Conservation (phyloP, 352 stramenopile species). For the Phytopythium chamaehyphon region DNA sequence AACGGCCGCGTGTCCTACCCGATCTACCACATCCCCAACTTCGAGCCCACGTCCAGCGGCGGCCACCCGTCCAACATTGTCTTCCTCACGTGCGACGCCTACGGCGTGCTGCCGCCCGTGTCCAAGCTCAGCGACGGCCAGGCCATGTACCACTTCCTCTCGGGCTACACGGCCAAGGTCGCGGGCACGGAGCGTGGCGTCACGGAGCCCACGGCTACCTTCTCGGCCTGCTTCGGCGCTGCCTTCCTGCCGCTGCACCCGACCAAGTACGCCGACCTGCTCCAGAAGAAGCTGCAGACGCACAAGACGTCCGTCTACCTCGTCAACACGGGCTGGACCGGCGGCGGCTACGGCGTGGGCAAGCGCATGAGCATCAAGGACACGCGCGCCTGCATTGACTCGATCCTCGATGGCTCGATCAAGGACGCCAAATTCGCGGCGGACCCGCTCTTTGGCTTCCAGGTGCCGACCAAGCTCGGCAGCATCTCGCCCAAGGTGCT, state of each 20-base stretch:
- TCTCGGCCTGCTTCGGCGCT: slow-evolving; percentile 96
- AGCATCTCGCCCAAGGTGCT: slow-evolving; percentile 87
- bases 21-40: slow-evolving; percentile 98
- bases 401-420: slow-evolving; percentile 96
- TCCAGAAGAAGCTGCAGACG: slow-evolving; percentile 95
- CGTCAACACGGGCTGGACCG: slow-evolving; percentile 98
- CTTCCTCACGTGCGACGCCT: slow-evolving; percentile 98
- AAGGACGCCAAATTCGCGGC: slow-evolving; percentile 79
- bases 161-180: slow-evolving; percentile 98
- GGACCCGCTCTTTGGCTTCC: slow-evolving; percentile 94
- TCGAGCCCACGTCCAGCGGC: slow-evolving; percentile 83
- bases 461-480: slow-evolving; percentile 88
- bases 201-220: slow-evolving; percentile 94
- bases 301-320: slow-evolving; percentile 94
- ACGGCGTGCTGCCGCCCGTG: slow-evolving; percentile 96
- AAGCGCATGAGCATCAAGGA: slow-evolving; percentile 98
- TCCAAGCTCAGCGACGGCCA: slow-evolving; percentile 92
- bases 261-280: slow-evolving; percentile 95
- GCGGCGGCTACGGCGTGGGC: slow-evolving; percentile 94
- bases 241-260: slow-evolving; percentile 97
- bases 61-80: slow-evolving; percentile 96
- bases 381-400: slow-evolving; percentile 95
- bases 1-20: slow-evolving; percentile 99
- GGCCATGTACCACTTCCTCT: slow-evolving; percentile 99
- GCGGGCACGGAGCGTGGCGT: slow-evolving; percentile 97